Base-by-base conservation (phyloP, 495 filamentous ascomycete species). In the Penicillium angulare region DNA sequence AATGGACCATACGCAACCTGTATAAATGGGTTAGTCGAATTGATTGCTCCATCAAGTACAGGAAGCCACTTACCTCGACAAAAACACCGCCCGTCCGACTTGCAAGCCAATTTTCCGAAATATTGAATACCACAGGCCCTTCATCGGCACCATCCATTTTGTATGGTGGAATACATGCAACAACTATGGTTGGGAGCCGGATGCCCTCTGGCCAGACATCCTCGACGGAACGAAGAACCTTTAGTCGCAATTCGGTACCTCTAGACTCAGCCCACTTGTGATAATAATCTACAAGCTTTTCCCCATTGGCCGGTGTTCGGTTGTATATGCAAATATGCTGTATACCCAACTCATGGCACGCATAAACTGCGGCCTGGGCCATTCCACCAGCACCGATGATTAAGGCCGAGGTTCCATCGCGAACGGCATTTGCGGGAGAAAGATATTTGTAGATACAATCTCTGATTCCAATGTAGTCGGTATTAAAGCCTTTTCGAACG, bases 41-140 rank as follows among this genome's bases (percentile, higher is more conserved):
- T 20, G 16, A n/a, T 12, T 7, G 15, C 17, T 1, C 5, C 3
- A 32, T 35, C 7, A 12, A 27, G 8, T 15, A n/a, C 17, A 16
- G 0, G 18, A 10, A 31, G 24, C 16, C 20, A 54, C 67, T 38
- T 61, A 81, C 72, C 65, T 90, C 86, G 15, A 88, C 76, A 31
- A 87, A 81, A 2, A 89, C 85, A 9, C 86, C 86, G 8, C 87
- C 85, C 1, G 85, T 89, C n/a, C 81, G 79, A 54, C 86, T 89
- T 44, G 68, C 60, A n/a, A 90, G 69, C 87, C 87, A 90, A 21
- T 80, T 66, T 2, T 73, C 49, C 5, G 87, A 83, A 58, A 90
- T 73, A 31, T 74, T 77, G 43, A 89, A 82, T 27, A 83, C 74
- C 3, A 84, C 78, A 0, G 79, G 74, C 13, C 76, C 72, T 27